Conservation (phyloP, 768 basidiomycete genomes). For the Lentinula aciculospora region DNA sequence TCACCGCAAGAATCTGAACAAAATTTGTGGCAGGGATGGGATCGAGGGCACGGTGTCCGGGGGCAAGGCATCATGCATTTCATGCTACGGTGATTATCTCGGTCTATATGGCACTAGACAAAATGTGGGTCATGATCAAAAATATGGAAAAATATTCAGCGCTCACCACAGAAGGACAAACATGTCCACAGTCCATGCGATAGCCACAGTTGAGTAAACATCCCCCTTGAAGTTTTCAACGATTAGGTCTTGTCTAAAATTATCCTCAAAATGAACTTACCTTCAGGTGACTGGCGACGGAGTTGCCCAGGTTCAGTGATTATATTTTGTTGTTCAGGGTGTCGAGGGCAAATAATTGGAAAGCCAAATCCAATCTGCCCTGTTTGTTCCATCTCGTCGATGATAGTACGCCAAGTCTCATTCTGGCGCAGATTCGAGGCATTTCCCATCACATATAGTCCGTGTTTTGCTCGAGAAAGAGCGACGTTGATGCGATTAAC, state of each 20-base stretch:
- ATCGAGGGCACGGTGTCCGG: conserved; percentile 40
- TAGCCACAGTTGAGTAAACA: conserved; percentile 53
- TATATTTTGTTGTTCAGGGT: conserved; percentile 35
- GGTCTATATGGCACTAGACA: conserved; percentile 57
- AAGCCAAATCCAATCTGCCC: conserved; percentile 45
- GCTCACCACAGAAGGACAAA: conserved; percentile 55
- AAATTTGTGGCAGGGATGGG: conserved; percentile 51
- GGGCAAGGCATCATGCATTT: conserved; percentile 44
- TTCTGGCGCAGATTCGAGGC: conserved; percentile 46
- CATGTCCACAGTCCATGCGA: conserved; percentile 55
- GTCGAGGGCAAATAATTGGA: conserved; percentile 53
- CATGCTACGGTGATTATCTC: conserved; percentile 44
- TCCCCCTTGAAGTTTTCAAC: conserved; percentile 38
- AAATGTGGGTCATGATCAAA: neutral
- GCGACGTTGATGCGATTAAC: conserved; percentile 44
- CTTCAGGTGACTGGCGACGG: conserved; percentile 47
- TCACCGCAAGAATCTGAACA: conserved; percentile 50
- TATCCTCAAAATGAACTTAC: no score
- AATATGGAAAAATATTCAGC: neutral
- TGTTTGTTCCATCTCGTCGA: conserved; percentile 48
- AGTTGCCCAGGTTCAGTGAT: conserved; percentile 50
- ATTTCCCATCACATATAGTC: conserved; percentile 71
- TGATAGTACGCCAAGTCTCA: conserved; percentile 51
- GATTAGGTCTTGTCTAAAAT: neutral
- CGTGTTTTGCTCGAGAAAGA: conserved; percentile 67